These are phyloP conservation scores for Drechslerella coelobrocha DNA, from an alignment of 2,329 filamentous ascomycete species.

Conservation along the genomic window DNA sequence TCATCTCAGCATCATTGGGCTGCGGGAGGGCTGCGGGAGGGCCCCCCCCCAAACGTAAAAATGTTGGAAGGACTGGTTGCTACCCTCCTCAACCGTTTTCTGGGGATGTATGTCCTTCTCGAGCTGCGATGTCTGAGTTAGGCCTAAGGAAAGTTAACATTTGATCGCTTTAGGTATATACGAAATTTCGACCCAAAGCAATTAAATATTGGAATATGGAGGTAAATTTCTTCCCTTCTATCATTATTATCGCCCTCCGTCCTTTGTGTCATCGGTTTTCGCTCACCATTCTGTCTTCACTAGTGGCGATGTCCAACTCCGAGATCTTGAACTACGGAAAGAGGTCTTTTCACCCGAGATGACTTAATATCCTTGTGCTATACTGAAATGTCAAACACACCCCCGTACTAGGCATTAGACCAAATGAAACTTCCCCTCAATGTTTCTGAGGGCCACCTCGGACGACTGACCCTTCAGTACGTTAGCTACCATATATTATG, in stretches of 20 bases:
- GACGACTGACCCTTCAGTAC: slow-evolving; percentile 75
- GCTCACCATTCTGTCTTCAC: not conserved
- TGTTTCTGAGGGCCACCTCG: slow-evolving; percentile 92
- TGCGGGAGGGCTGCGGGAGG: no score
- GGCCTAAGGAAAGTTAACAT: not conserved
- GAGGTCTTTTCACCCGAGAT: slow-evolving; percentile 58
- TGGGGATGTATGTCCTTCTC: slow-evolving; percentile 84
- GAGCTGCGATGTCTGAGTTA: not conserved
- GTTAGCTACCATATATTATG: slow-evolving; percentile 4
- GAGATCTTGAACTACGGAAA: slow-evolving; percentile 86
- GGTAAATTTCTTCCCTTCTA: slow-evolving; percentile 25
- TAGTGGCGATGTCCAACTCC: slow-evolving; percentile 90
- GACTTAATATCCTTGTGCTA: not conserved
- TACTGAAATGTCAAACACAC: not conserved
- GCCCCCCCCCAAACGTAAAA: slow-evolving; percentile 61
- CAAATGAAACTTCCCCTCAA: slow-evolving; percentile 96
- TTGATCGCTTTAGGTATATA: slow-evolving; percentile 63
- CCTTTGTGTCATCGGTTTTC: not conserved
- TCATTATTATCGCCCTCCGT: no score
- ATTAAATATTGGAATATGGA: slow-evolving; percentile 98
- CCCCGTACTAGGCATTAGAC: slow-evolving; percentile 83
- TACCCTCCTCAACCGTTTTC: slow-evolving; percentile 95
- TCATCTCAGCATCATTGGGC: no score
- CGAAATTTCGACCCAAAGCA: slow-evolving; percentile 99
- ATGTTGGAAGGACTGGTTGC: slow-evolving; percentile 97